These are phyloP conservation scores for Ascochyta viciae-villosae DNA, from an alignment of 2,329 filamentous ascomycete genomes.

Conservation along the genomic window DNA sequence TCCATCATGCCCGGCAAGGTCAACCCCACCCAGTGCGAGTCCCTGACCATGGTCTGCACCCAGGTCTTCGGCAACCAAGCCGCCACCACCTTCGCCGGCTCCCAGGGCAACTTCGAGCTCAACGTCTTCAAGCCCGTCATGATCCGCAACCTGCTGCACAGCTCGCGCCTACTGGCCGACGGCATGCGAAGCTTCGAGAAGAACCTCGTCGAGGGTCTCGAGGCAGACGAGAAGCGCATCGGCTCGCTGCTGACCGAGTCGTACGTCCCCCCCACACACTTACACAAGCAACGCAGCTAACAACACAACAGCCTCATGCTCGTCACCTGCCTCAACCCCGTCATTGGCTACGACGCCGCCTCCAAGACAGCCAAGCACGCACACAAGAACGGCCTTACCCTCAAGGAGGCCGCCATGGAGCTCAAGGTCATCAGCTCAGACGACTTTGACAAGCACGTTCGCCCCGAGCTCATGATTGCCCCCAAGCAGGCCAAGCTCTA, in stretches of 20 bases:
- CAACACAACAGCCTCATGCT: conserved; percentile 79
- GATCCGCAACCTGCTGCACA: conserved; percentile 95
- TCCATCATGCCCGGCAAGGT: conserved; percentile 99
- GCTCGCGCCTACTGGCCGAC: conserved; percentile 83
- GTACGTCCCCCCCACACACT: conserved; percentile 59
- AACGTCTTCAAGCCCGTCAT: conserved; percentile 99
- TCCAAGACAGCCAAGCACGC: conserved; percentile 69
- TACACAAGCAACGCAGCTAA: conserved; percentile 2
- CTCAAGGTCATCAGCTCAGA: conserved; percentile 85
- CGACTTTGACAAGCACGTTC: conserved; percentile 89
- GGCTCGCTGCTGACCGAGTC: conserved; percentile 89
- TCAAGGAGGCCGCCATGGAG: conserved; percentile 94
- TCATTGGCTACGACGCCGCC: conserved; percentile 43
- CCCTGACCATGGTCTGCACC: conserved; percentile 94
- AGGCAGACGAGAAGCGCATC: conserved; percentile 95
- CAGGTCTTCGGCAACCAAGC: conserved; percentile 99
- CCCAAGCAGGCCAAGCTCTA: conserved; percentile 64
- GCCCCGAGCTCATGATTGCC: conserved; percentile 93
- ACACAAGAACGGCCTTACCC: conserved; percentile 94
- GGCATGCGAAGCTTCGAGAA: conserved; percentile 95
- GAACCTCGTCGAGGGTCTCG: conserved; percentile 85
- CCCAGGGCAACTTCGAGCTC: conserved; percentile 97
- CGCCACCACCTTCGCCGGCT: conserved; percentile 89
- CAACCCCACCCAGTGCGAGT: conserved; percentile 98
- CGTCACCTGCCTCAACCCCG: conserved; percentile 73